Evolutionary conservation across 345 rosid species (phyloP), one percentile per base, ranked within the genome.

Genomic region (Cardamine resedifolia): DNA sequence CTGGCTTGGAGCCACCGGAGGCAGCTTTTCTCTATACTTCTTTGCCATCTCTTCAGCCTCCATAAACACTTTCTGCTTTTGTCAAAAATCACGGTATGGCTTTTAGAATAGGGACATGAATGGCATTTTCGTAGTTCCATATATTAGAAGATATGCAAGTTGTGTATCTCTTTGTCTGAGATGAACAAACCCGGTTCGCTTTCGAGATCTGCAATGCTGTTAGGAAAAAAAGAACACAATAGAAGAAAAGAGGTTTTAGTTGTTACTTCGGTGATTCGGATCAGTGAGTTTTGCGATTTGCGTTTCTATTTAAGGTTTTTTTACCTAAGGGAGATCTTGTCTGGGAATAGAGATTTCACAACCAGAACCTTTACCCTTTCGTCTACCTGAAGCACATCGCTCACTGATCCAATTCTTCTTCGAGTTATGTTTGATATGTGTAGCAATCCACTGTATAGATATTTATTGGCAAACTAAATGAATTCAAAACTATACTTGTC

Each of bases 21-120:
- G 85, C 39, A 89, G 74, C 79, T 83, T 88, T 76, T 84, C 79
- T 77, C 87, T 80, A 60, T 87, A 89, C 80, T 82, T 88, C 77
- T 85, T 83, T 4, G 93, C 99, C 93, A 89, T 95, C 76, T 79
- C 88, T 84, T 85, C 93, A 26, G 96, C 99, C 77, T 91, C 97
- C 0, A 80, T 63, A 76, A 85, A 89, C 30, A 95, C 91, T 79
- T 73, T 87, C 99, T 94, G 85, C 31, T 6, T 15, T 4, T 4
- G 3, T 16, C 65, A 62, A 36, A 23, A 24, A 10, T 9, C n/a
- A 58, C 28, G 5, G 12, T 24, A 23, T 26, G 5, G 19, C 14
- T 21, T 58, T n/a, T 43, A 21, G n/a, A 48, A 4, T 7, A 44
- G 27, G 19, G 11, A 3, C 27, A 16, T 73, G 10, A 34, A 62